Evolutionary conservation across 1,139 yeast genomes (phyloP), one percentile per base, ranked within the genome.

Genomic region (Arxiozyma telluris): DNA sequence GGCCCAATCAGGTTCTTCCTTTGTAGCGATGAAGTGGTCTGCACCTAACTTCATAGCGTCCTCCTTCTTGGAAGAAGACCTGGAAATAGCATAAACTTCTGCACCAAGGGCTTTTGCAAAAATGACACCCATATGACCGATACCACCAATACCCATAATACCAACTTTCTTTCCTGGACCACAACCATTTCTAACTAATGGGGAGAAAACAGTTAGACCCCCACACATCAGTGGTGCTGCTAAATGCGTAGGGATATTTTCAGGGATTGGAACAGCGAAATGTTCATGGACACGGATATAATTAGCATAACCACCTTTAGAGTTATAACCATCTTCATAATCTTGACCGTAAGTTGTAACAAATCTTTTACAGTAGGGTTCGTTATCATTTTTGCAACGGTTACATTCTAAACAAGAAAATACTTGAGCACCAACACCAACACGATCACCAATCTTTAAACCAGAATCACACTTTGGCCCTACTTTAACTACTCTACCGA

Each of bases 61-160:
- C 45, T 71, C 78, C 60, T 73, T 76, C 67, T 81, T 81, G 47
- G 73, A 60, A 41, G 68, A 66, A 7, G 77, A 66, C 68, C 84
- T 73, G 22, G 83, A 79, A 62, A 81, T 73, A 2, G 80, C 82
- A 57, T 73, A 72, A 17, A 80, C 83, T 58, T 80, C 76, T 23
- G 83, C 82, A 44, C 83, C 84, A 59, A 81, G 63, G 7, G 83
- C 84, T 58, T 76, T 75, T 51, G 83, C 78, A 59, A 80, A 75
- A 71, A 77, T 76, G 56, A 80, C 71, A 43, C 81, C 83, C 77
- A 80, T 75, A 68, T 80, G 83, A 44, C 85, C 85, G 58, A 81
- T 70, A 48, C 84, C 84, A 60, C 85, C 85, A 57, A 81, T 72
- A 57, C 85, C 84, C 57, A 79, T 71, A 59, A 81, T 70, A 55